These are phyloP conservation scores for Euphorbia schlechtendalii DNA, from an alignment of 441 rosid genomes.

Conservation along the genomic window DNA sequence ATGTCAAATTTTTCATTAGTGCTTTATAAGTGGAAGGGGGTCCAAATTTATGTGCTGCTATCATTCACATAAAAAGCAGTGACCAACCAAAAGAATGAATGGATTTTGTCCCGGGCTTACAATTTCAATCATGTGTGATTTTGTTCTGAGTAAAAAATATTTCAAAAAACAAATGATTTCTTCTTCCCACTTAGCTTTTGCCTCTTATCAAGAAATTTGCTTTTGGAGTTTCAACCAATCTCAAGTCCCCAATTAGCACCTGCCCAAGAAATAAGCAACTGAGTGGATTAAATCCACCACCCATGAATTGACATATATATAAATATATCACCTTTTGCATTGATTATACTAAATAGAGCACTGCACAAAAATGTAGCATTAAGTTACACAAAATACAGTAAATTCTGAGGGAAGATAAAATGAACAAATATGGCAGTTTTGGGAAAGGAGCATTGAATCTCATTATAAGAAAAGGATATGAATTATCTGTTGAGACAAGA, in stretches of 20 bases:
- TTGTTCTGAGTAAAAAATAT: slow-evolving; percentile 25
- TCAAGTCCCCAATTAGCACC: slow-evolving; percentile 19
- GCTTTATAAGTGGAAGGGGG: slow-evolving; percentile 39
- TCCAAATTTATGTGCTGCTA: slow-evolving; percentile 27
- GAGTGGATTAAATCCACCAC: slow-evolving; percentile 12
- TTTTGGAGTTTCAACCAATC: slow-evolving; percentile 23
- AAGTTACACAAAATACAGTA: background rate
- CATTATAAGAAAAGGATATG: slow-evolving; percentile 9
- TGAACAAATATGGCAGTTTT: background rate
- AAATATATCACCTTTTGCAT: background rate
- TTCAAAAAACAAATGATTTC: slow-evolving; percentile 24
- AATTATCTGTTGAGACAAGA: slow-evolving; percentile 7
- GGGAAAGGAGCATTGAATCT: background rate
- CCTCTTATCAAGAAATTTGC: slow-evolving; percentile 21
- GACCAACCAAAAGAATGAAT: slow-evolving; percentile 34
- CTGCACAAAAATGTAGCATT: background rate
- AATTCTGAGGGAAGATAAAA: slow-evolving; percentile 5
- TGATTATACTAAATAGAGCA: background rate
- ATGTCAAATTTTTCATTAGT: slow-evolving; percentile 31
- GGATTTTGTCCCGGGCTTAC: slow-evolving; percentile 25
- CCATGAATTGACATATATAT: slow-evolving; percentile 7
- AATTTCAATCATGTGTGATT: slow-evolving; percentile 38
- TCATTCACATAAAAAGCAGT: slow-evolving; percentile 30
- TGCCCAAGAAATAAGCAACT: slow-evolving; percentile 17
- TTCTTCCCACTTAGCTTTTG: slow-evolving; percentile 26